Conservation (phyloP, 495 filamentous ascomycete species). For the Astrocystis sublimbata region DNA sequence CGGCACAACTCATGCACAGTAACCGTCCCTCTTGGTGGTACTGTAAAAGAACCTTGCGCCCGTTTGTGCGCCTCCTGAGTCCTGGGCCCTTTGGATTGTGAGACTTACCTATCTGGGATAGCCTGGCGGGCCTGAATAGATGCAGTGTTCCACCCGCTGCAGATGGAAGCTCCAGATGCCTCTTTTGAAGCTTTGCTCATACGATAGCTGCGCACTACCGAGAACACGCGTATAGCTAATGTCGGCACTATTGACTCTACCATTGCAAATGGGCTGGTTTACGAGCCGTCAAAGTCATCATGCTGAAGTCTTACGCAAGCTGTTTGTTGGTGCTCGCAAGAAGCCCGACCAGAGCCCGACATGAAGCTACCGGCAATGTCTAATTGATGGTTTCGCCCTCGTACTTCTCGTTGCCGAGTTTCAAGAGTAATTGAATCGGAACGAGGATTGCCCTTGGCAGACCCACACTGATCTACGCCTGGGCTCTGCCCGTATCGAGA, state of each 20-base stretch:
- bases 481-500: neutral
- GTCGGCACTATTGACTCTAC: no score
- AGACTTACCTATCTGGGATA: slow-evolving; percentile 1
- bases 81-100: neutral
- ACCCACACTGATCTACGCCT: slow-evolving; percentile 4
- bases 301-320: no score
- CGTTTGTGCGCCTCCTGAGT: slow-evolving; percentile 2
- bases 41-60: slow-evolving; percentile 5
- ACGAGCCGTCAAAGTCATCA: no score
- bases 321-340: no score
- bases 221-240: no score
- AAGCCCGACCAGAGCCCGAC: no score
- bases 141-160: neutral
- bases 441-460: slow-evolving; percentile 10
- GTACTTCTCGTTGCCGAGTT: neutral
- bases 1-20: neutral
- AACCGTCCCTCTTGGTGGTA: neutral
- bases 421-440: neutral
- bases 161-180: neutral
- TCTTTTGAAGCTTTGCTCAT: slow-evolving; percentile 8
- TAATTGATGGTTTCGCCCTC: neutral
- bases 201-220: slow-evolving; percentile 10
- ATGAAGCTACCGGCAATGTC: no score
- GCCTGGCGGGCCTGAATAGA: neutral
- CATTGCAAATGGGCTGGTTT: no score